Conservation (phyloP, 805 yeast genomes). For the Sporopachydermia lactativora region DNA sequence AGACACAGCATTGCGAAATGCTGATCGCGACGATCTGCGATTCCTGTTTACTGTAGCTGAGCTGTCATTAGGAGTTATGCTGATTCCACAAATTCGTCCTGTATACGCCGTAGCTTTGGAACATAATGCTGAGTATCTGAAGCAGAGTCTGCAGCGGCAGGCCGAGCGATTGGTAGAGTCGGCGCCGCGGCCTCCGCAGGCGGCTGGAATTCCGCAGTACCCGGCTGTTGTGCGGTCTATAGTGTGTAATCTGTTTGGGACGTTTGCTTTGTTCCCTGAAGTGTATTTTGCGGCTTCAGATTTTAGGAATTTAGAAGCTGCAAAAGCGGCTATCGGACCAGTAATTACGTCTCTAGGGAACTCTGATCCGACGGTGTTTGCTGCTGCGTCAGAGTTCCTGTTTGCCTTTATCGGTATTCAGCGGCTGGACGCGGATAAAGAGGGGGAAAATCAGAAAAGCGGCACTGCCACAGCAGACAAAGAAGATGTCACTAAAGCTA, state of each 20-base stretch:
- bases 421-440: slow-evolving; percentile 21
- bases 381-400: slow-evolving; percentile 23
- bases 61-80: slow-evolving; percentile 2
- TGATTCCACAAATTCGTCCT: slow-evolving; percentile 3
- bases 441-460: too few species aligned
- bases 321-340: slow-evolving; percentile 17
- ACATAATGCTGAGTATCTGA: slow-evolving; percentile 5
- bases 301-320: slow-evolving; percentile 1
- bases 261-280: slow-evolving; percentile 22
- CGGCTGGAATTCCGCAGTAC: slow-evolving; percentile 8
- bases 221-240: slow-evolving; percentile 9
- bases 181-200: neutral
- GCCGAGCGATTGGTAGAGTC: slow-evolving; percentile 1
- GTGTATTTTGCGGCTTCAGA: slow-evolving; percentile 15
- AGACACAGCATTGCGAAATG: slow-evolving; percentile 2
- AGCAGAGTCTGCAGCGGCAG: neutral
- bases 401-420: slow-evolving; percentile 17
- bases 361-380: slow-evolving; percentile 20
- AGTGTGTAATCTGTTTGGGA: slow-evolving; percentile 17
- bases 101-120: slow-evolving; percentile 2
- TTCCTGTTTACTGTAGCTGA: slow-evolving; percentile 3
- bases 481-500: slow-evolving; percentile 11
- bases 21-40: neutral
- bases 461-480: slow-evolving; percentile 16
- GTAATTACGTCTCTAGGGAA: slow-evolving; percentile 25